Base-by-base conservation (phyloP, 768 basidiomycete species). In the Dioszegia aurantiaca region DNA sequence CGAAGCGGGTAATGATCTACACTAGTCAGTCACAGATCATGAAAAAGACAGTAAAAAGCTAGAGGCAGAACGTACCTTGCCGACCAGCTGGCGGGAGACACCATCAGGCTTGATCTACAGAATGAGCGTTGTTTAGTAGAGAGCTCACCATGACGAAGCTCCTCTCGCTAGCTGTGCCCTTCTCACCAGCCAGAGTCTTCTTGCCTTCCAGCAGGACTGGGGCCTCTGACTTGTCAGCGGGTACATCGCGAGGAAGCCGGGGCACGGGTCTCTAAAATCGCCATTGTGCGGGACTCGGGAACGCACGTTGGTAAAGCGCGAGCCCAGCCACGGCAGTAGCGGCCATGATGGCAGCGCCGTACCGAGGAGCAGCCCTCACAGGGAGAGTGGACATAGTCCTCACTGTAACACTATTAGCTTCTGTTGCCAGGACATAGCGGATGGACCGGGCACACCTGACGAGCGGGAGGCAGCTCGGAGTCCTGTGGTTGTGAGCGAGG, bases 161-260 rank as follows among this genome's bases (percentile, higher is more conserved):
- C 52, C 68, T 46, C 59, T 72, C 70, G 43, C 58, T 57, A 47
- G 55, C 66, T 39, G 65, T 72, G 23, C 68, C 68, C 61, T 72
- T 69, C 62, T 72, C 70, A 9, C 70, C 70, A 17, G 70, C 70
- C 51, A 72, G 68, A 27, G 66, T 72, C 68, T 72, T 69, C 37
- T 59, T 30, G n/a, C 66, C 68, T 31, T 70, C 68, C 47, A 69
- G 63, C 33, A 63, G 21, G 14, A 66, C 23, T 21, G 68, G 68
- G 14, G 56, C 48, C 27, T 55, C 56, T 17, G 39, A 40, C 9
- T 28, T 12, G 11, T 42, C 53, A 39, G 26, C 40, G n/a, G n/a
- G n/a, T n/a, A n/a, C n/a, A n/a, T n/a, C n/a, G n/a, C n/a, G n/a
- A n/a, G n/a, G n/a, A n/a, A n/a, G n/a, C n/a, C n/a, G n/a, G n/a